Percentiles rank a stretch among this genome's conserved stretches.
phyloP scores from a whole-genome alignment of 192 early-diverging fungal species.

The Coemansia sp. region DNA sequence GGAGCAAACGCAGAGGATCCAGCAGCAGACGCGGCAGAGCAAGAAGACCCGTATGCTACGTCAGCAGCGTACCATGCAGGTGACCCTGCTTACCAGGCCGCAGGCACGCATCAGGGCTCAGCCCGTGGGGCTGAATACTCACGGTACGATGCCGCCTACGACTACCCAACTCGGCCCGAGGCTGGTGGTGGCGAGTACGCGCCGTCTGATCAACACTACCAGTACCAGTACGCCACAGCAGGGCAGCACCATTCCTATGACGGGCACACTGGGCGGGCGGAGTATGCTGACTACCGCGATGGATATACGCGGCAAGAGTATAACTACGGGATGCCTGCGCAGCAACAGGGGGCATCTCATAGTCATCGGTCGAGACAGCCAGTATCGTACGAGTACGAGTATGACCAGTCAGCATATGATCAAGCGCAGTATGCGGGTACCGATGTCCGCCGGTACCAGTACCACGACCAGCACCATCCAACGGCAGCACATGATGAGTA shows the following conservation, averaged over 20 bases:
- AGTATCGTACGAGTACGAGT: conserved; percentile 37
- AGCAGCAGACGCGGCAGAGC: conserved; percentile 15
- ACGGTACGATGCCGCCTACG: conserved; percentile 26
- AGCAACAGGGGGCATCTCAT: conserved; percentile 12
- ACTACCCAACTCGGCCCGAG: conserved; percentile 19
- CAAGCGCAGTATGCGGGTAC: conserved; percentile 19
- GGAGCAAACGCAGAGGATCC: conserved; percentile 8
- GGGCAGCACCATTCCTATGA: not conserved
- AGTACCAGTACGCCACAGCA: conserved; percentile 20
- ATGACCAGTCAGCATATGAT: conserved; percentile 18
- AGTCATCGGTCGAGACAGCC: conserved; percentile 1
- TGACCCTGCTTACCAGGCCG: conserved; percentile 25
- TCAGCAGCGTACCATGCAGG: conserved; percentile 11
- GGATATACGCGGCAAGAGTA: conserved; percentile 31
- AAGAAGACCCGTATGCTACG: conserved; percentile 17
- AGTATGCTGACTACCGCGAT: conserved; percentile 42
- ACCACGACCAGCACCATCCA: conserved; percentile 18
- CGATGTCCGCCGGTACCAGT: conserved; percentile 9
- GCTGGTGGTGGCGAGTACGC: conserved; percentile 15
- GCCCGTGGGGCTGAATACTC: conserved; percentile 21
- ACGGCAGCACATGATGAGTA: conserved; percentile 24
- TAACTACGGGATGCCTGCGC: conserved; percentile 20
- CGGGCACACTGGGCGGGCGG: conserved; percentile 1
- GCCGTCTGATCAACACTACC: conserved; percentile 7
- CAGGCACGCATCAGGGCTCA: conserved; percentile 10